These are phyloP conservation scores for Leccinellum rugosiceps DNA, from an alignment of 768 basidiomycete species.

Conservation along the genomic window DNA sequence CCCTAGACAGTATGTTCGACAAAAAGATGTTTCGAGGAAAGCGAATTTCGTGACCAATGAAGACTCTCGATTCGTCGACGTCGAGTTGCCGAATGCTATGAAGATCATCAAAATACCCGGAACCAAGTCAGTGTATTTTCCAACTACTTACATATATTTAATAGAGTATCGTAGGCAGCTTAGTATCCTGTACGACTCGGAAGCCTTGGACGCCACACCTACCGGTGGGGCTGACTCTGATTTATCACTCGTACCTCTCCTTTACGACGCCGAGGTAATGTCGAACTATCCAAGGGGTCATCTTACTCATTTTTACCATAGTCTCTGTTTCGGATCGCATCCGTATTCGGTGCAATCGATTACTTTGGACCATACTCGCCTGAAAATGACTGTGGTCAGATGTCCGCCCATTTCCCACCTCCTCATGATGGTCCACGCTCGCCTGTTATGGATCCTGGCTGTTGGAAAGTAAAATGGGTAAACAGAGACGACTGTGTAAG, in stretches of 20 bases:
- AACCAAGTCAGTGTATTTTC: constrained; percentile 44
- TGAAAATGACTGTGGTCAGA: constrained; percentile 19
- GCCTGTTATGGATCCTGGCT: constrained; percentile 51
- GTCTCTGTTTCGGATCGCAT: constrained; percentile 51
- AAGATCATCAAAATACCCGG: constrained; percentile 51
- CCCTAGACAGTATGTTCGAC: constrained; percentile 23
- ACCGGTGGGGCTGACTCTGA: constrained; percentile 15
- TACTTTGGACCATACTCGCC: constrained; percentile 39
- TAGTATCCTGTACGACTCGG: constrained; percentile 52
- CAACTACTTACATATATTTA: background rate
- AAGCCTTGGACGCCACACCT: constrained; percentile 38
- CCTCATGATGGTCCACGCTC: constrained; percentile 60
- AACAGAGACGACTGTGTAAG: constrained; percentile 72
- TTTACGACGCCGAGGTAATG: constrained; percentile 57
- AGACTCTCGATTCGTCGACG: constrained; percentile 34
- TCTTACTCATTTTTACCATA: constrained; percentile 23
- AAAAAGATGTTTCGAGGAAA: constrained; percentile 14
- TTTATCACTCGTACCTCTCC: constrained; percentile 54
- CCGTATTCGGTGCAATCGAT: constrained; percentile 66
- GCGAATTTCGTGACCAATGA: constrained; percentile 9
- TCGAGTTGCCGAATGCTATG: constrained; percentile 59
- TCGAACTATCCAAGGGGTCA: background rate
- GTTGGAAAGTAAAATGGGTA: constrained; percentile 80
- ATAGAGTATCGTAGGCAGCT: constrained; percentile 28
- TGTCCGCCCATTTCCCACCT: constrained; percentile 30